Conservation (phyloP, 192 early-diverging fungal genomes). For the Coemansia sp. region DNA sequence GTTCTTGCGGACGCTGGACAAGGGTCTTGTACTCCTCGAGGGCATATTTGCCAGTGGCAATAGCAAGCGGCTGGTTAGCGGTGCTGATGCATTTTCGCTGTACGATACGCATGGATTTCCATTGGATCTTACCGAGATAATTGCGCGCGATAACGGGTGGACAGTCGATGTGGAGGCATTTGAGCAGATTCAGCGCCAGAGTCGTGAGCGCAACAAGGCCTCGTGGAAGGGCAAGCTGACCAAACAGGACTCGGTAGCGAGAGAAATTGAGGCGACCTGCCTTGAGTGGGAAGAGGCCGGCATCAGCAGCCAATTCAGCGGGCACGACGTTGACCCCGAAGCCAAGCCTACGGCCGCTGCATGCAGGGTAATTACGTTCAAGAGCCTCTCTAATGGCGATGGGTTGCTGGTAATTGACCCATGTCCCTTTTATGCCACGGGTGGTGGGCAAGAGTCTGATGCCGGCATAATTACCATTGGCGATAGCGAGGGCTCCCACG, state of each 20-base stretch:
- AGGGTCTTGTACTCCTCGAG: slow-evolving; percentile 92
- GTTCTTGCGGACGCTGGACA: slow-evolving; percentile 92
- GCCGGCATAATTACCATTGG: slow-evolving; percentile 76
- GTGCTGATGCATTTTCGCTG: slow-evolving; percentile 88
- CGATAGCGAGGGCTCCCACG: slow-evolving; percentile 62
- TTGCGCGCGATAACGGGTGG: slow-evolving; percentile 94
- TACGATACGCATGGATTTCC: slow-evolving; percentile 99
- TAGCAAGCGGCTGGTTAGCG: slow-evolving; percentile 63
- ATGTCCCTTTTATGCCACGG: slow-evolving; percentile 95
- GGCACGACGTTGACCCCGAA: slow-evolving; percentile 74
- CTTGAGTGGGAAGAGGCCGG: slow-evolving; percentile 76
- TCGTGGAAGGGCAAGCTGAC: slow-evolving; percentile 59
- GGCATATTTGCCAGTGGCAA: slow-evolving; percentile 62
- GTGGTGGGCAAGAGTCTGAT: slow-evolving; percentile 95
- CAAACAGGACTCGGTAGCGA: slow-evolving; percentile 68
- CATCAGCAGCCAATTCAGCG: slow-evolving; percentile 79
- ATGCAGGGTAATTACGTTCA: slow-evolving; percentile 30
- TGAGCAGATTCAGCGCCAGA: slow-evolving; percentile 72
- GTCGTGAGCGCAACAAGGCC: slow-evolving; percentile 71
- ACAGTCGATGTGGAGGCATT: slow-evolving; percentile 82
- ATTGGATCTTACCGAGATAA: slow-evolving; percentile 92
- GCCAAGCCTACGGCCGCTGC: slow-evolving; percentile 67
- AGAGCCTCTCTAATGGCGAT: slow-evolving; percentile 55
- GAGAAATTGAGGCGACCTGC: slow-evolving; percentile 83
- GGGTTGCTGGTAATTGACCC: slow-evolving; percentile 79